phyloP scores from a whole-genome alignment of 2,329 filamentous ascomycete genomes.

The Hyphodiscus sp. region DNA sequence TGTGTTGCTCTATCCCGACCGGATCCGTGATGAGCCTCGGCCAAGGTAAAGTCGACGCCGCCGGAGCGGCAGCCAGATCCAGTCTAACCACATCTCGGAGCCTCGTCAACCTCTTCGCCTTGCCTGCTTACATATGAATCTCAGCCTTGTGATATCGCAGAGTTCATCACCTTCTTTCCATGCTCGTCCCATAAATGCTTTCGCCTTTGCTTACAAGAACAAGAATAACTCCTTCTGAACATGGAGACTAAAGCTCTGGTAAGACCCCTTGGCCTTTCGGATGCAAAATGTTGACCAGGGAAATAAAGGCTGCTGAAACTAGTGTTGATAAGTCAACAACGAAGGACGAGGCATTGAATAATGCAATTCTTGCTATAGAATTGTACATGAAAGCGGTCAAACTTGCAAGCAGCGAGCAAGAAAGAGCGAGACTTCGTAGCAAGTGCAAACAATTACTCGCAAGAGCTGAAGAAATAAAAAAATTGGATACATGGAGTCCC shows the following conservation, averaged over 20 bases:
- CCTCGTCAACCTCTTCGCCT: not conserved
- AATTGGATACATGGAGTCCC: conserved; percentile 19
- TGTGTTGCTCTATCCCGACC: not conserved
- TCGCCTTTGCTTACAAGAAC: not conserved
- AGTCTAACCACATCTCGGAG: not conserved
- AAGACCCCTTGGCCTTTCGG: conserved; percentile 5
- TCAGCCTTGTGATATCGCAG: not conserved
- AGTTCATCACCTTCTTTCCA: not conserved
- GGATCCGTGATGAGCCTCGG: not conserved
- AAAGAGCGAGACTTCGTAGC: conserved; percentile 59
- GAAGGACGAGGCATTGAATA: conserved; percentile 60
- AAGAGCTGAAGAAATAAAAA: conserved; percentile 71
- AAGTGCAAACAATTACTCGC: conserved; percentile 66
- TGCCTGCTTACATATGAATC: not conserved
- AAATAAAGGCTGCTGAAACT: conserved; percentile 47
- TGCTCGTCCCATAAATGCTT: not conserved
- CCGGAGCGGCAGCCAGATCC: not conserved
- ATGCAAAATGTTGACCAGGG: not conserved
- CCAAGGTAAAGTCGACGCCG: not conserved
- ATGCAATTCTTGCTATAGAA: conserved; percentile 73
- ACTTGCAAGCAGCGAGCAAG: conserved; percentile 50
- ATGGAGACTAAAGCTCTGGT: conserved; percentile 45
- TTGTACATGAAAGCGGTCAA: conserved; percentile 71
- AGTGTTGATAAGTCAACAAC: conserved; percentile 43
- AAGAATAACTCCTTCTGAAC: not conserved